Percentiles rank a stretch among this genome's conserved stretches.
Evolutionary conservation across 257 asterid species (phyloP).

Genomic region (Solanum sitiens): DNA sequence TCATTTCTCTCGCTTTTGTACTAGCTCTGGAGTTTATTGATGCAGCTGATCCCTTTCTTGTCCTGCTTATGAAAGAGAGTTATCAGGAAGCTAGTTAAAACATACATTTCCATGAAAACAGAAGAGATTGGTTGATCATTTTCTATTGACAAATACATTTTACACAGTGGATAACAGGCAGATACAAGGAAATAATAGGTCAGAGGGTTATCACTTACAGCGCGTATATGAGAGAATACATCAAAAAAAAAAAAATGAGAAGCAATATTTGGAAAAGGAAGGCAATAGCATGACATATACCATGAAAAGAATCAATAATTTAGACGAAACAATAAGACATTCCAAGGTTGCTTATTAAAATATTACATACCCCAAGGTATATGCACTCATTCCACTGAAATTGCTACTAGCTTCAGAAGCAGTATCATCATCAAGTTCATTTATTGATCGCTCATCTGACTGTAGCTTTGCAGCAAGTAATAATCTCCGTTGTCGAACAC

Average conservation of each 20-base stretch:
- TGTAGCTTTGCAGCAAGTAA: conserved; percentile 80
- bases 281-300: not conserved
- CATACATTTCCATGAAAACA: not conserved
- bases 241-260: not conserved
- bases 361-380: conserved; percentile 69
- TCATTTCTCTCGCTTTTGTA: conserved; percentile 58
- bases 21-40: conserved; percentile 41
- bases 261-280: not conserved
- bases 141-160: not conserved
- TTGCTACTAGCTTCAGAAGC: conserved; percentile 90
- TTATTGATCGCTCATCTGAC: conserved; percentile 45
- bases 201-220: not conserved
- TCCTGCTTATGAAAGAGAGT: conserved; percentile 34
- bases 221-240: not conserved
- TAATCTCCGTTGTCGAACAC: conserved; percentile 87
- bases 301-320: not conserved
- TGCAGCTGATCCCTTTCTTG: conserved; percentile 59
- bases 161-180: not conserved
- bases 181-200: not conserved
- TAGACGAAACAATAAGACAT: not conserved
- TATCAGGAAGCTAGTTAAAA: not conserved
- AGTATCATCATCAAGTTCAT: conserved; percentile 73
- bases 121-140: not conserved
- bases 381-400: conserved; percentile 98
- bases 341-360: not conserved